Evolutionary conservation across 2,329 filamentous ascomycete genomes (phyloP), one percentile per base, ranked within the genome.

Genomic region (Raffaelea albimanens): DNA sequence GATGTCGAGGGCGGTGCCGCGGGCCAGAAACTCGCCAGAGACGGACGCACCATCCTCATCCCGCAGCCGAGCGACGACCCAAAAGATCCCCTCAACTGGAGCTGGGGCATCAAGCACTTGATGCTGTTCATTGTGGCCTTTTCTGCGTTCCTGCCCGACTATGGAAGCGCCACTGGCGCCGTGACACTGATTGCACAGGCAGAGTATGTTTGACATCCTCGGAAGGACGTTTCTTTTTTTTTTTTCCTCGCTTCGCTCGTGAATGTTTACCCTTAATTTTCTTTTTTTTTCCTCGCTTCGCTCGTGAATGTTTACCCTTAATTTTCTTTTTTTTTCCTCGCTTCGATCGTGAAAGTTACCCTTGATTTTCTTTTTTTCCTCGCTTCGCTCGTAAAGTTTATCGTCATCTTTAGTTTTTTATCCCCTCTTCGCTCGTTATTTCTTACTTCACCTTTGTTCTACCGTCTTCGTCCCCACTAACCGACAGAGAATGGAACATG

Each of bases 31-130:
- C 58, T 65, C 13, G 65, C 66, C n/a, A 50, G 53, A n/a, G 65
- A 69, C 48, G 64, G 64, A 16, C 64, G 58, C 40, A 71, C 68
- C 3, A 67, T 75, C 16, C 63, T 78, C 43, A 73, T 76, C 20
- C 75, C 75, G 2, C 73, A 78, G 56, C 75, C 74, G 0, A 71
- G 67, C 46, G 67, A 67, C 34, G 68, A 75, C 45, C 66, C 69
- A 1, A 61, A 70, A 39, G 75, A 78, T 52, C 74, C 75, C 0
- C 58, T 78, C 38, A 78, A 78, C 56, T 79, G 75, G 75, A 62
- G 59, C 23, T 61, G 63, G 47, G 49, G 57, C 45, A 71, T 68
- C 62, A 80, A 79, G 56, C 67, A 71, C 48, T 38, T 67, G 16
- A 67, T 73, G 25, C 59, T 78, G 1, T 60, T 68, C n/a, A 64